phyloP scores from a whole-genome alignment of 1,284 basidiomycete genomes.

The Anthracocystis walkeri region DNA sequence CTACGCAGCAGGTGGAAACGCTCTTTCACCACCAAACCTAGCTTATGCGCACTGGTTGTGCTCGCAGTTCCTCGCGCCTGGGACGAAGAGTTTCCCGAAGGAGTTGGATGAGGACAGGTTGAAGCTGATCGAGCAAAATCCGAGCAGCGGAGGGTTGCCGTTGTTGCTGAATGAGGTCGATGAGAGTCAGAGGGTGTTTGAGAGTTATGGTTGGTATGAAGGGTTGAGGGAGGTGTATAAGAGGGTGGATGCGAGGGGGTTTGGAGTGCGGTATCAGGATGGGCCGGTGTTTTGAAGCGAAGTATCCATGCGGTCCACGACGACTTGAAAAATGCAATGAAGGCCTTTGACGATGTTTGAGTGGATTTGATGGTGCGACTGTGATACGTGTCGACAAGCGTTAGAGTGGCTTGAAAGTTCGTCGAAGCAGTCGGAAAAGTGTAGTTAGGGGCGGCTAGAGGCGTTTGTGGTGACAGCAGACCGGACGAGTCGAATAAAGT shows the following conservation, averaged over 20 bases:
- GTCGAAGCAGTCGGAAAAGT: not conserved
- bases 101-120: conserved; percentile 15
- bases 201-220: conserved; percentile 36
- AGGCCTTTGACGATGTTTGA: too few species aligned
- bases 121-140: conserved; percentile 17
- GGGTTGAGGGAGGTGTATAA: conserved; percentile 28
- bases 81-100: conserved; percentile 17
- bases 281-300: conserved; percentile 22
- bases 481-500: conserved; percentile 23
- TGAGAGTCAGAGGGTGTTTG: conserved; percentile 29
- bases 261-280: conserved; percentile 23
- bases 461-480: conserved; percentile 5
- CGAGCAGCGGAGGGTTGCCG: conserved; percentile 25
- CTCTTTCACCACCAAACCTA: conserved; percentile 36
- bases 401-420: not conserved
- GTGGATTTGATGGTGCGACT: not conserved
- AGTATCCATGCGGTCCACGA: too few species aligned
- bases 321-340: too few species aligned
- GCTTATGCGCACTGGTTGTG: conserved; percentile 32
- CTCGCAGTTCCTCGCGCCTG: conserved; percentile 5
- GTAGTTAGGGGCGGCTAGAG: not conserved
- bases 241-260: conserved; percentile 35
- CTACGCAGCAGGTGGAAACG: conserved; percentile 41
- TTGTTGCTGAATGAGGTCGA: conserved; percentile 57
- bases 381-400: not conserved